Base-by-base conservation (phyloP, 225 moss, liverwort and hornwort species). In the Asterella californica region DNA sequence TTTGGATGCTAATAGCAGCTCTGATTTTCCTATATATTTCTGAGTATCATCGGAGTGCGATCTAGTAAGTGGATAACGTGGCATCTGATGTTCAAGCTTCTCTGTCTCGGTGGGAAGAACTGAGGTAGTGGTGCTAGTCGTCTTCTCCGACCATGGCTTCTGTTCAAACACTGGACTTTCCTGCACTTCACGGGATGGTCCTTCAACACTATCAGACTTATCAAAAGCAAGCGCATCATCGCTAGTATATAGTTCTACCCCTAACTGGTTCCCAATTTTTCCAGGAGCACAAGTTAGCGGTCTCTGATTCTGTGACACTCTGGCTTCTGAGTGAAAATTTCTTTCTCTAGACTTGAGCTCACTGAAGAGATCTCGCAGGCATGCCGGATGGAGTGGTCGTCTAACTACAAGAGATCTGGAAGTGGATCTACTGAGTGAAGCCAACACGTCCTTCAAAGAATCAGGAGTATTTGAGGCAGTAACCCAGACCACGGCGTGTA, bases 291-390 rank as follows among this genome's bases (percentile, higher is more conserved):
- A 10, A 38, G 74, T 49, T 7, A 64, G 37, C n/a, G 4, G 70
- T 25, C 11, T 74, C 17, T 30, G 24, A 62, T 37, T 67, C 10
- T 76, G 69, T 27, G 79, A 32, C 46, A 52, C 76, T 62, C 71
- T 79, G 37, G 62, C 63, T 80, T 64, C 8, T 17, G 65, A 53
- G 22, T 38, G 42, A 78, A 79, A 74, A 37, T 68, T 53, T 15
- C 68, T 47, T 25, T 85, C 78, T 81, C 78, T 78, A 25, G 29
- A 38, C 33, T 81, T 91, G 24, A 92, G 85, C 82, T 92, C 91
- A 53, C 82, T 83, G 70, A 94, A 89, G 22, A 94, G 88, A 65
- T 94, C 94, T 81, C 91, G 92, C 77, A 94, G 75, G 52, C 94
- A 85, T 72, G 85, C 84, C 22, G 91, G 84, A 79, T 92, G 94